Evolutionary conservation across 2,329 filamentous ascomycete species (phyloP), one percentile per base, ranked within the genome.

Genomic region (Stylonectria norvegica): DNA sequence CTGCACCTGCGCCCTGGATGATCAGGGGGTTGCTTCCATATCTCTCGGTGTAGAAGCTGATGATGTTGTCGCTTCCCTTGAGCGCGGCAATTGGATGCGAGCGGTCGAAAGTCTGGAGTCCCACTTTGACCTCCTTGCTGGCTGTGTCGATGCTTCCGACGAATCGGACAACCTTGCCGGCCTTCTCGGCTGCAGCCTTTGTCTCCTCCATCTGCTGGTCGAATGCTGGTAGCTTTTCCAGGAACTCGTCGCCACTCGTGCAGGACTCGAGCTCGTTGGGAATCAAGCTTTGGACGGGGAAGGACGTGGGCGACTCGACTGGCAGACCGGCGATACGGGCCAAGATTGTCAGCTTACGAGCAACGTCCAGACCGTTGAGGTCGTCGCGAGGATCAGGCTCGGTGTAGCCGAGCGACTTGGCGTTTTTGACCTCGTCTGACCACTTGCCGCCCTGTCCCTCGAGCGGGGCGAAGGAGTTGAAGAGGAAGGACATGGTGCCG

Each of bases 31-130:
- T 94, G 61, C 74, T 78, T 43, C 89, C 89, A 62, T 98, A 98
- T 57, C 93, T 79, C 75, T 94, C 86, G 5, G 93, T 98, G 69
- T 96, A 95, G 74, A 98, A 96, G 73, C 85, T 95, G 62, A 98
- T 95, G 63, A 98, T 95, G 72, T 98, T 98, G 64, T 97, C 93
- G 65, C 90, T 97, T 23, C 93, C 93, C 77, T 95, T 95, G 42
- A 98, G 75, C 34, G 86, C 85, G 11, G 93, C 93, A 68, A 98
- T 96, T 10, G 93, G 87, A 61, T 94, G 89, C 45, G 85, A 86
- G 55, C 80, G 81, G 52, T 95, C 89, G 55, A 89, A 90, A 68
- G 85, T 87, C 75, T 96, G 85, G 50, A 98, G 69, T 3, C 93
- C 91, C 42, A 98, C 93, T 73, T 90, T 94, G 64, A 97, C 86